These are phyloP conservation scores for Paracamarosporium sp. DNA, from an alignment of 2,329 filamentous ascomycete genomes.

Conservation along the genomic window DNA sequence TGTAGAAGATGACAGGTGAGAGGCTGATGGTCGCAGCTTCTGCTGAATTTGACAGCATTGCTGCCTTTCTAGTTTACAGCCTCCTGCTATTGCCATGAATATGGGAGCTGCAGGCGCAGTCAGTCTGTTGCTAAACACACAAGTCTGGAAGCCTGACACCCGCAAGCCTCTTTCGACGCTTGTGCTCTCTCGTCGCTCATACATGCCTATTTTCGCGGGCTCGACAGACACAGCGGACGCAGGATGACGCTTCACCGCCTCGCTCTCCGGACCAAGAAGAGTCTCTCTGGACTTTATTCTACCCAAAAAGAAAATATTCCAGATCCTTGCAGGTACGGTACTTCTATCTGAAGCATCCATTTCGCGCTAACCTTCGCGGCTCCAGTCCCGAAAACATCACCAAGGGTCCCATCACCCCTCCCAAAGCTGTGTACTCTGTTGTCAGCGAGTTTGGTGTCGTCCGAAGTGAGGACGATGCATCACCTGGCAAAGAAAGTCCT, in stretches of 20 bases:
- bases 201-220: not conserved
- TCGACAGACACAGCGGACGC: constrained; percentile 13
- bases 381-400: not conserved
- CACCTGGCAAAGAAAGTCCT: constrained; percentile 28
- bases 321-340: constrained; percentile 9
- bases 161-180: not conserved
- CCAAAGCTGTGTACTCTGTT: not conserved
- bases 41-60: not conserved
- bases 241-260: constrained; percentile 35
- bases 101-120: not conserved
- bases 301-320: constrained; percentile 14
- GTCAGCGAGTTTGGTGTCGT: constrained; percentile 23
- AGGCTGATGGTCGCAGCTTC: not conserved
- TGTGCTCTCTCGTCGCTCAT: not conserved
- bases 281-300: constrained; percentile 35
- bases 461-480: constrained; percentile 13
- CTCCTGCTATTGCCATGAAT: not conserved
- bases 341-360: not conserved
- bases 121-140: constrained; percentile 19
- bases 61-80: not conserved
- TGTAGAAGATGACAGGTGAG: too few relatives aligned
- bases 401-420: not conserved
- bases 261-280: constrained; percentile 36
- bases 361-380: not conserved
- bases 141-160: not conserved